Base-by-base conservation (phyloP, 2,329 filamentous ascomycete genomes). In the Myriosclerotinia scirpicola region DNA sequence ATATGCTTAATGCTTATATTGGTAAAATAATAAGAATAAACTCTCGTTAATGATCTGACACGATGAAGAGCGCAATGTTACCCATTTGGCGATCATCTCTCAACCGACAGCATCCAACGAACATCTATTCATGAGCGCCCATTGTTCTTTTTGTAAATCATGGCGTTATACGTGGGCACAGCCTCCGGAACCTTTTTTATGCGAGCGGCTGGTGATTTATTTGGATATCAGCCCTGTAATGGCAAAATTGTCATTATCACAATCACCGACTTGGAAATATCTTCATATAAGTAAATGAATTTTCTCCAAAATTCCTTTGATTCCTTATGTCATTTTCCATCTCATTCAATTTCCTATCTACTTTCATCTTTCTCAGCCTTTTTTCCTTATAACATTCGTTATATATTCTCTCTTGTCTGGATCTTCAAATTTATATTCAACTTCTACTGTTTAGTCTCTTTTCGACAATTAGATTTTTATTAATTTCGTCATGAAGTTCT, bases 401-500 rank as follows among this genome's bases (percentile, higher is more conserved):
- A 54, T 36, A 44, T 60, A 12, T 44, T 44, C 15, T 50, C 40
- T 52, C 46, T 60, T 50, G 7, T 12, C 17, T 55, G 2, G 20
- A 36, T 42, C 22, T 36, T 53, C 30, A 26, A 46, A 2, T n/a
- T 22, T n/a, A 34, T 7, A n/a, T 22, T 36, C 20, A n/a, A 7
- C 12, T 46, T 44, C 20, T 26, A 56, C 12, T 20, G 20, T 5
- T 15, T 9, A 14, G 2, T 65, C 34, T 17, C 52, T 46, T 46
- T 44, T 42, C 36, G 17, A 53, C 22, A 46, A 14, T 11, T 2
- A 36, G 2, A 20, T 59, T 34, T 2, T 26, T n/a, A n/a, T 30
- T 54, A 22, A 22, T 60, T 40, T 69, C 67, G 70, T 60, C 56
- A 73, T 72, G 71, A 71, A 72, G 65, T 64, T 73, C 69, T 70